Conservation (phyloP, 495 filamentous ascomycete species). For the Rhizodiscina lignyota region DNA sequence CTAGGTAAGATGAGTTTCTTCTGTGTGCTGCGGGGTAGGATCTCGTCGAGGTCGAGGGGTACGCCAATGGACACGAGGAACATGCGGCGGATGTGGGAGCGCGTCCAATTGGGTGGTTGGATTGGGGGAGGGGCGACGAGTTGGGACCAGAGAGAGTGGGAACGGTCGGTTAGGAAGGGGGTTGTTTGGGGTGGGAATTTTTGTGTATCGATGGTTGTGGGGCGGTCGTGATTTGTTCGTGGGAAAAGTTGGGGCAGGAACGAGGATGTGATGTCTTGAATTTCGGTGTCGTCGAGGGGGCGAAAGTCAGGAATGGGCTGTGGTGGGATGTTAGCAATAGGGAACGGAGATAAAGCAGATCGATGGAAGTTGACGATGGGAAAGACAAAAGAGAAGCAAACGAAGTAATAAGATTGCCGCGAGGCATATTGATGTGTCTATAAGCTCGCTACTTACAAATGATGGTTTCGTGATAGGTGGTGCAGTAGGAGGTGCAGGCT, state of each 20-base stretch:
- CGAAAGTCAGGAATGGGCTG: background rate
- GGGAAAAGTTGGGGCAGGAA: slow-evolving; percentile 41
- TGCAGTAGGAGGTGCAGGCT: too few species aligned
- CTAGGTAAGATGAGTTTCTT: slow-evolving; percentile 93
- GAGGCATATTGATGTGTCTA: too few species aligned
- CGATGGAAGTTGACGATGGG: too few species aligned
- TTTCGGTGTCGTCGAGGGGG: slow-evolving; percentile 29
- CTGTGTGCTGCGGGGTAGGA: slow-evolving; percentile 88
- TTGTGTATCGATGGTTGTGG: slow-evolving; percentile 23
- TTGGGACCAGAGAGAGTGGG: slow-evolving; percentile 88
- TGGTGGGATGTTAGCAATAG: too few species aligned
- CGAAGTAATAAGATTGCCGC: too few species aligned
- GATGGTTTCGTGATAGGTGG: too few species aligned
- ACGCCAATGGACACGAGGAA: slow-evolving; percentile 95
- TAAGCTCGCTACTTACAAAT: too few species aligned
- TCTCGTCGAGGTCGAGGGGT: slow-evolving; percentile 92
- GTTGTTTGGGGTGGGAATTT: slow-evolving; percentile 33
- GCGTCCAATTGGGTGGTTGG: slow-evolving; percentile 94
- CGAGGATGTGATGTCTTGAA: slow-evolving; percentile 29
- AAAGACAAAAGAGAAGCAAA: too few species aligned
- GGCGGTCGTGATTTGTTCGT: slow-evolving; percentile 24
- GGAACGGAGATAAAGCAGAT: too few species aligned
- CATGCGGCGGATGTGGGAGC: slow-evolving; percentile 84
- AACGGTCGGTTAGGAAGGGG: slow-evolving; percentile 51
- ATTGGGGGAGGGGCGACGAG: slow-evolving; percentile 86